Evolutionary conservation across 441 rosid genomes (phyloP).

Genomic region (Cnidoscolus chayamansa): DNA sequence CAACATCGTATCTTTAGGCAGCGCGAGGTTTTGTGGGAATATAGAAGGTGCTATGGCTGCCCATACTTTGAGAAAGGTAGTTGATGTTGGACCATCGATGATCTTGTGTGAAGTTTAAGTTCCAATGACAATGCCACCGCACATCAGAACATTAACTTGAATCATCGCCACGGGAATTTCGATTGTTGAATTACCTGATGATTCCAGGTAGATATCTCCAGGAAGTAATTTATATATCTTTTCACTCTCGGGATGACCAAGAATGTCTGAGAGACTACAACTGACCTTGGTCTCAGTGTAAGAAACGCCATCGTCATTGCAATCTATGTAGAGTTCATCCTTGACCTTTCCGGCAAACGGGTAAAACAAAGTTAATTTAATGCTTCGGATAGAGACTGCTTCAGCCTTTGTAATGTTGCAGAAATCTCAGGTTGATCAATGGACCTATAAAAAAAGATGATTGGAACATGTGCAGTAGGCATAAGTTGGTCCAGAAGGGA

Average conservation of each 20-base stretch:
- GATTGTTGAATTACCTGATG: not conserved
- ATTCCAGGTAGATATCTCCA: conserved; percentile 17
- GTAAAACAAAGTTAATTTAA: conserved; percentile 40
- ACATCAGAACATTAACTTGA: conserved; percentile 28
- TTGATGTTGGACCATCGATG: conserved; percentile 30
- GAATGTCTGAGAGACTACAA: conserved; percentile 26
- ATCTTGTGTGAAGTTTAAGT: conserved; percentile 30
- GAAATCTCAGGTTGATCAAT: conserved; percentile 5
- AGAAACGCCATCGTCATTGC: conserved; percentile 47
- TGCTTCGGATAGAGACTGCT: conserved; percentile 41
- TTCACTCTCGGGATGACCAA: conserved; percentile 29
- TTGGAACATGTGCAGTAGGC: conserved; percentile 33
- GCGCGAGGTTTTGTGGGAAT: conserved; percentile 17
- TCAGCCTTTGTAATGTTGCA: conserved; percentile 25
- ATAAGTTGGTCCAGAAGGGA: conserved; percentile 45
- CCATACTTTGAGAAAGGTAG: conserved; percentile 26
- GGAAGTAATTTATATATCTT: conserved; percentile 37
- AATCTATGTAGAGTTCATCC: conserved; percentile 39
- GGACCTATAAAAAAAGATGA: conserved; percentile 39
- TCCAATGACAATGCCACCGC: conserved; percentile 32
- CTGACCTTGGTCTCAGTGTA: conserved; percentile 38
- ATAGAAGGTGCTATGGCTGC: conserved; percentile 20
- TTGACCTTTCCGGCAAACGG: conserved; percentile 51
- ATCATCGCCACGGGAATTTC: conserved; percentile 29
- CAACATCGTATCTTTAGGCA: conserved; percentile 1